phyloP scores from a whole-genome alignment of 139 green algal genomes.

The Chlorella sp. region DNA sequence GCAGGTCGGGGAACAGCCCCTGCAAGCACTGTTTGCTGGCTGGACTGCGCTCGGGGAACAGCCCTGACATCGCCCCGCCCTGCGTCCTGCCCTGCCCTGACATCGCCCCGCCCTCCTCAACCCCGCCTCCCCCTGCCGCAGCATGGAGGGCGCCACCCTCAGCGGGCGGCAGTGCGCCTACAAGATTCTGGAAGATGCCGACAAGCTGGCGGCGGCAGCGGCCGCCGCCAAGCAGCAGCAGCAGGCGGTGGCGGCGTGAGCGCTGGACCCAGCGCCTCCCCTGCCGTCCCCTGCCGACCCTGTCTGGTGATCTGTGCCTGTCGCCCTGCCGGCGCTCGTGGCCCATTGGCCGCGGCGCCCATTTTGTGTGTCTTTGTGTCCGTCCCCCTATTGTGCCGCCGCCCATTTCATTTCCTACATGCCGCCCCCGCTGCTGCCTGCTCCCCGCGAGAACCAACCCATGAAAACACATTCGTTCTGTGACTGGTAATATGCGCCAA shows the following conservation, averaged over 20 bases:
- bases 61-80: too few relatives aligned
- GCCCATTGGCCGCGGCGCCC: too few relatives aligned
- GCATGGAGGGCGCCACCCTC: conserved; percentile 97
- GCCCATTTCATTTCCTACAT: not conserved
- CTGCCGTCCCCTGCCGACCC: not conserved
- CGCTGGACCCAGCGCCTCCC: not conserved
- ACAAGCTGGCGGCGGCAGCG: conserved; percentile 26
- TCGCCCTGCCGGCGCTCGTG: too few relatives aligned
- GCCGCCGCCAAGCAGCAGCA: conserved; percentile 20
- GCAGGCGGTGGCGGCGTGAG: conserved; percentile 23
- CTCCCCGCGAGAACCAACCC: too few relatives aligned
- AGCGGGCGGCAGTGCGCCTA: conserved; percentile 73
- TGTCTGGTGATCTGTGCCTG: not conserved
- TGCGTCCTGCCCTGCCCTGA: too few relatives aligned
- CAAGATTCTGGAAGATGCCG: conserved; percentile 58
- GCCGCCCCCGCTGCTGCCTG: not conserved
- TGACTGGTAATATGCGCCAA: too few relatives aligned
- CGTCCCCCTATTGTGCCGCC: too few relatives aligned
- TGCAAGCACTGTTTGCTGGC: too few relatives aligned
- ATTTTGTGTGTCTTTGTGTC: too few relatives aligned
- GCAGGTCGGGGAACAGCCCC: too few relatives aligned
- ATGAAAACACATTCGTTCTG: too few relatives aligned
- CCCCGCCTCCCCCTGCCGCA: conserved; percentile 27
- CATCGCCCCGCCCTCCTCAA: not conserved
- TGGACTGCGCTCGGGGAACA: too few relatives aligned